Evolutionary conservation across 768 basidiomycete species (phyloP), one percentile per base, ranked within the genome.

Genomic region (Galerina sulciceps): DNA sequence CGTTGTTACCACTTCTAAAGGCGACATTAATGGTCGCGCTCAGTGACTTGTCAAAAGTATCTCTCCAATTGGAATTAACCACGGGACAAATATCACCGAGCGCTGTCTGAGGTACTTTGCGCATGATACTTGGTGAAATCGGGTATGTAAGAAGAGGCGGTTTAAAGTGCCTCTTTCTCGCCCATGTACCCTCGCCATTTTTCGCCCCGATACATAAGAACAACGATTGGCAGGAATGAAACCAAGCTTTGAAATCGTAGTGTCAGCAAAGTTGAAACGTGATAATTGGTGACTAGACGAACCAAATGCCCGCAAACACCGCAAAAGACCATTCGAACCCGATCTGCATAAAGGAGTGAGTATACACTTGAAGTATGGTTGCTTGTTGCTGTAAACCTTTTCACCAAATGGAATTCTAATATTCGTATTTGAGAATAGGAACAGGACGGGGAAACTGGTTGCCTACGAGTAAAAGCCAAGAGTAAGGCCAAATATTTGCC

Each of bases 401-500:
- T 73, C 68, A n/a, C 75, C 73, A 41, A 76, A 75, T 22, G 74
- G 74, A 15, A 76, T 75, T 8, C 75, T 76, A 43, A 54, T 22
- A 8, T 17, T 15, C 8, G 8, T 14, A 42, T 8, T 22, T 15
- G 20, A 43, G 42, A 26, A 26, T 23, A 23, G 55, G 13, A 1
- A 58, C 35, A 37, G 1, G 31, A 11, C 18, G 42, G 26, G 15
- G n/a, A 36, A 14, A 41, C 2, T 22, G 6, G 14, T 18, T 3
- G 57, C 71, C 49, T 55, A 75, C 75, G 75, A 76, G 62, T 77
- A 77, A 58, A 77, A 77, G 8, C 72, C 76, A 9, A 76, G 63
- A 2, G 75, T 75, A 35, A 76, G 65, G 14, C 76, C 76, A 43
- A 77, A 75, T 22, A 71, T 44, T 45, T 77, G 76, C 11, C 76